phyloP scores from a whole-genome alignment of 1,139 yeast species.

The Candida freyschussii region DNA sequence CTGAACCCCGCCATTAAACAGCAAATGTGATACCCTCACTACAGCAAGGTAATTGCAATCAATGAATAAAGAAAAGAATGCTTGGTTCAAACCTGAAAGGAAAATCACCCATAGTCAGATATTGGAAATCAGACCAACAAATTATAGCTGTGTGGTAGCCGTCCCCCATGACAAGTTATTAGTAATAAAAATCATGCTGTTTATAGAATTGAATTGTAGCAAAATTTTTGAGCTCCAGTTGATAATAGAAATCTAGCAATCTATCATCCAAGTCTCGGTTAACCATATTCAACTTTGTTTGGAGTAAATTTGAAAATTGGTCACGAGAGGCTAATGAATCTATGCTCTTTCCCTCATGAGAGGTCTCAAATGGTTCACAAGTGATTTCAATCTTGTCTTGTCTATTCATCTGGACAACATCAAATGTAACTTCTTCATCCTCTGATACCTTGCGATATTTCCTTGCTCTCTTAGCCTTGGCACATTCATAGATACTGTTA shows the following conservation, averaged over 20 bases:
- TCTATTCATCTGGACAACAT: background rate
- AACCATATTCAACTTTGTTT: slow-evolving; percentile 1
- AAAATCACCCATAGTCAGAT: too few relatives aligned
- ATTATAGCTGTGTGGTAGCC: too few relatives aligned
- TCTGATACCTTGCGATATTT: slow-evolving; percentile 5
- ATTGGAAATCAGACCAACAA: too few relatives aligned
- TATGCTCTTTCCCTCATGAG: background rate
- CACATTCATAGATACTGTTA: slow-evolving; percentile 1
- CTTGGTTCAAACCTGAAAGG: background rate
- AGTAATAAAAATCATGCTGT: background rate
- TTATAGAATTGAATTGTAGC: slow-evolving; percentile 4
- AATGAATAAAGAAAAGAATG: too few relatives aligned
- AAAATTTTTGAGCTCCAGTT: slow-evolving; percentile 1
- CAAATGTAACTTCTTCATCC: slow-evolving; percentile 1
- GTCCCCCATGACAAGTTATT: too few relatives aligned
- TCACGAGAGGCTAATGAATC: background rate
- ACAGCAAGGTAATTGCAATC: too few relatives aligned
- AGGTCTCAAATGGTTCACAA: too few relatives aligned
- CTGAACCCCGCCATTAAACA: too few relatives aligned
- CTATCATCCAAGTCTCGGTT: slow-evolving; percentile 3
- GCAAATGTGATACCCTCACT: too few relatives aligned
- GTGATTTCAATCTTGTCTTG: too few relatives aligned
- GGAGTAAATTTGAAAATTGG: background rate
- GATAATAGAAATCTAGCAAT: slow-evolving; percentile 4
- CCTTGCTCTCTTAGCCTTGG: too few relatives aligned